Evolutionary conservation across 129 eudicot genomes (phyloP).

Genomic region (Ambrosia artemisiifolia): DNA sequence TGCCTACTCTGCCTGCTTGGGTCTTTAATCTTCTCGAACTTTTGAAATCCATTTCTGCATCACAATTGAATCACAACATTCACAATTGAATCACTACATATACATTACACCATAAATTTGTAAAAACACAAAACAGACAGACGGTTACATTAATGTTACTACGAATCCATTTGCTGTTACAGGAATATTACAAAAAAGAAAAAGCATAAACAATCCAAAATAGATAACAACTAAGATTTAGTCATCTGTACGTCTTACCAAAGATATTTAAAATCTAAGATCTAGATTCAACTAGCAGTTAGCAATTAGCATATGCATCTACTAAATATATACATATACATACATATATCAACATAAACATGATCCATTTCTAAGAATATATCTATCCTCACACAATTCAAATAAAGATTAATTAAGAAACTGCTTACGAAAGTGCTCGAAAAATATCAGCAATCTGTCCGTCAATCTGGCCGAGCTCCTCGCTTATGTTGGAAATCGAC

Average conservation of each 20-base stretch:
- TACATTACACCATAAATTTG: background rate
- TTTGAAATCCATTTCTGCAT: slow-evolving; percentile 91
- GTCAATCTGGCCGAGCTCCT: slow-evolving; percentile 89
- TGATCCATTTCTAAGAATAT: background rate
- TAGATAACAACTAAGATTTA: background rate
- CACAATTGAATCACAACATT: slow-evolving; percentile 18
- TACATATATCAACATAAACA: slow-evolving; percentile 1
- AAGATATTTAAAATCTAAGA: background rate
- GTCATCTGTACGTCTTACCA: background rate
- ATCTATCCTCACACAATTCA: slow-evolving; percentile 3
- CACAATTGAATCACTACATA: background rate
- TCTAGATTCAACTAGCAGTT: slow-evolving; percentile 7
- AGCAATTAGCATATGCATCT: background rate
- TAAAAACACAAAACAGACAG: slow-evolving; percentile 4
- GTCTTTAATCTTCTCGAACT: slow-evolving; percentile 90
- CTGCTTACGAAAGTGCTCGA: slow-evolving; percentile 85
- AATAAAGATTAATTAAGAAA: background rate
- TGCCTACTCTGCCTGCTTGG: slow-evolving; percentile 84
- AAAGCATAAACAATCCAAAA: background rate
- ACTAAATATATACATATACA: background rate
- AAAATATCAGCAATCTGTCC: slow-evolving; percentile 83
- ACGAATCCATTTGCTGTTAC: background rate
- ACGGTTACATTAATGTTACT: background rate
- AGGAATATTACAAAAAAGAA: background rate
- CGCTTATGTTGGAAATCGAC: slow-evolving; percentile 64